Base-by-base conservation (phyloP, 2,329 filamentous ascomycete genomes). In the Scopulariopsis brevicaulis region DNA sequence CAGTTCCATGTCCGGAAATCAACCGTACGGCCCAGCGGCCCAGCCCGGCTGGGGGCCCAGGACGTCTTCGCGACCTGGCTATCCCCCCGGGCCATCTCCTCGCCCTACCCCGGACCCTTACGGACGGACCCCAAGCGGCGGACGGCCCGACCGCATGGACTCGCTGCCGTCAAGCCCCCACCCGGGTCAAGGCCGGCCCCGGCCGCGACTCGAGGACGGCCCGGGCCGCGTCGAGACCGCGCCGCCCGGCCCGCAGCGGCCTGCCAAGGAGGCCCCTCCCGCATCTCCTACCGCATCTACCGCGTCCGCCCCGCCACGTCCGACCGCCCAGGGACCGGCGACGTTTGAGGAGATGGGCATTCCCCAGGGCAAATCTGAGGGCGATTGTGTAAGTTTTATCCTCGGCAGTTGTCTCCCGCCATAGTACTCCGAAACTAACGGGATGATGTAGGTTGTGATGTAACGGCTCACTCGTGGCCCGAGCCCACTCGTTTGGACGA, bases 311-410 rank as follows among this genome's bases (percentile, higher is more conserved):
- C 70, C 72, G n/a, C 69, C 60, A 8, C 55, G 71, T 62, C 62
- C 75, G 3, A 73, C 74, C 74, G 53, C 76, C 81, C 35, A 80
- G 68, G 94, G 93, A 12, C 93, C 94, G 1, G 90, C 94, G 65
- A 97, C 94, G 0, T 99, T 99, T 70, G 93, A 96, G 69, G 92
- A 95, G 69, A 99, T 99, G 94, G 94, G 94, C 46, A 93, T 99
- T 65, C 90, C 91, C 7, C 81, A 85, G 65, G 85, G 80, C 54
- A 92, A 94, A 71, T 81, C 86, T 61, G 89, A 96, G n/a, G 82
- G 83, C 63, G 92, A 97, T 73, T 99, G 93, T 77, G 92, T 96
- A 83, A 80, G 81, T 79, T 22, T 60, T 1, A 53, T 35, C 55
- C 32, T n/a, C 12, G 34, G 15, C 53, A n/a, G 15, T 57, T 24